Conservation (phyloP, 345 rosid genomes). For the Angophora floribunda region DNA sequence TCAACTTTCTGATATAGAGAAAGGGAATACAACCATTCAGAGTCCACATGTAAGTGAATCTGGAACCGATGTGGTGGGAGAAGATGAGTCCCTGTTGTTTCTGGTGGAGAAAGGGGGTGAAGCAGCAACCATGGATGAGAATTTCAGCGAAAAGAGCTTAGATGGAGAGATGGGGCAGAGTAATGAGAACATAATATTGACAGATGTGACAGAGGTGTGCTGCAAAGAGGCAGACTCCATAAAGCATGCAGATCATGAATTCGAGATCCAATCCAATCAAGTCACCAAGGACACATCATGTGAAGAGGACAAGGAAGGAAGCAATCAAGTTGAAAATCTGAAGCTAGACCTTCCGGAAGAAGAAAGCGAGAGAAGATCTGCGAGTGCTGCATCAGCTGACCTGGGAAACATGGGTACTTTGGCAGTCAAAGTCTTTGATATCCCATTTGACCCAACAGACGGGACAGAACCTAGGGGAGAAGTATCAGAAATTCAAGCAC, state of each 20-base stretch:
- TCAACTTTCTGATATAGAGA: not conserved
- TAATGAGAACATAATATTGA: not conserved
- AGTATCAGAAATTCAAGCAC: not conserved
- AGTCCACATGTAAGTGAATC: not conserved
- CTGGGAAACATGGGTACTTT: not conserved
- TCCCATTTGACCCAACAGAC: not conserved
- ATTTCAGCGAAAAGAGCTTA: not conserved
- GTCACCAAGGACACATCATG: not conserved
- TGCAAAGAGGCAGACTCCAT: not conserved
- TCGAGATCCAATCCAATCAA: not conserved
- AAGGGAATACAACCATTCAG: not conserved
- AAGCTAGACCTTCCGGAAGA: not conserved
- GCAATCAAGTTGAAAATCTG: not conserved
- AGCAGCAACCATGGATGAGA: constrained; percentile 1
- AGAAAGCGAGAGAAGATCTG: not conserved
- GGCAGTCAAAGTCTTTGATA: not conserved
- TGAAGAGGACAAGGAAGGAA: constrained; percentile 1
- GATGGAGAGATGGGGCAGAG: not conserved
- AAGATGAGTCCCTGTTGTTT: not conserved
- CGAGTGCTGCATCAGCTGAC: not conserved
- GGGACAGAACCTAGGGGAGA: not conserved
- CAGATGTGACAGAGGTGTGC: not conserved
- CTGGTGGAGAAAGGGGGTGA: constrained; percentile 2
- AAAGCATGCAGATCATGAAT: constrained; percentile 3
- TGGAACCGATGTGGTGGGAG: not conserved